Evolutionary conservation across 192 early-diverging fungal species (phyloP).

Genomic region (Neocallimastix lanati): DNA sequence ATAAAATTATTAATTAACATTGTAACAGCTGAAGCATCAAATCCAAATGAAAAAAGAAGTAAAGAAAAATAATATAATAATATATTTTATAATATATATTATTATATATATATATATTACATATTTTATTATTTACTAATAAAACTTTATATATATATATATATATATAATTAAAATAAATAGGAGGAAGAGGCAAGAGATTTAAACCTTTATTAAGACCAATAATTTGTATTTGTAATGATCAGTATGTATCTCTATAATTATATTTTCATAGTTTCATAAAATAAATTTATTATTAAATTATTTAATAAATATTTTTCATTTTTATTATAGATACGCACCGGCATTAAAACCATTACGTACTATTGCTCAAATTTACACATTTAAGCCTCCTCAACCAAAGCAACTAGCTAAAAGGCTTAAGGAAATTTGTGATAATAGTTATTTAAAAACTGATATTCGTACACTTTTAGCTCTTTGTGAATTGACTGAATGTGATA

Average conservation of each 20-base stretch:
- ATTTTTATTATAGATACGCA: constrained; percentile 39
- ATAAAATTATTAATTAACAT: constrained; percentile 60
- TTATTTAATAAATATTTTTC: neutral
- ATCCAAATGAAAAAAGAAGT: neutral
- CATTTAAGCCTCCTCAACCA: constrained; percentile 46
- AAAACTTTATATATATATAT: too few species aligned
- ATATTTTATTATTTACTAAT: too few species aligned
- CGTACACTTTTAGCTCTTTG: constrained; percentile 54
- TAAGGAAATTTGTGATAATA: constrained; percentile 56
- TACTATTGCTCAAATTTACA: constrained; percentile 48
- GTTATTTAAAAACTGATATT: constrained; percentile 53
- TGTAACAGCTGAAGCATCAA: constrained; percentile 7
- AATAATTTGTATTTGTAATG: constrained; percentile 98
- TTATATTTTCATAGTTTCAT: too few species aligned
- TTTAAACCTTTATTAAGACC: constrained; percentile 52
- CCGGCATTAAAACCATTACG: constrained; percentile 71
- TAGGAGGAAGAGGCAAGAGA: constrained; percentile 10
- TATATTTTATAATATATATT: neutral
- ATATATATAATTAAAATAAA: too few species aligned
- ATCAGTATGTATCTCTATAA: constrained; percentile 33
- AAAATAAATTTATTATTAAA: too few species aligned
- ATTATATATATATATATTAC: too few species aligned
- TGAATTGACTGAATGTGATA: constrained; percentile 66
- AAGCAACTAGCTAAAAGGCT: constrained; percentile 53
- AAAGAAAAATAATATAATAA: neutral